A percentile compares a stretch with the other conserved stretches of the same genome.
phyloP scores from a whole-genome alignment of 2,329 filamentous ascomycete genomes.

The Trichophyton schoenleinii region DNA sequence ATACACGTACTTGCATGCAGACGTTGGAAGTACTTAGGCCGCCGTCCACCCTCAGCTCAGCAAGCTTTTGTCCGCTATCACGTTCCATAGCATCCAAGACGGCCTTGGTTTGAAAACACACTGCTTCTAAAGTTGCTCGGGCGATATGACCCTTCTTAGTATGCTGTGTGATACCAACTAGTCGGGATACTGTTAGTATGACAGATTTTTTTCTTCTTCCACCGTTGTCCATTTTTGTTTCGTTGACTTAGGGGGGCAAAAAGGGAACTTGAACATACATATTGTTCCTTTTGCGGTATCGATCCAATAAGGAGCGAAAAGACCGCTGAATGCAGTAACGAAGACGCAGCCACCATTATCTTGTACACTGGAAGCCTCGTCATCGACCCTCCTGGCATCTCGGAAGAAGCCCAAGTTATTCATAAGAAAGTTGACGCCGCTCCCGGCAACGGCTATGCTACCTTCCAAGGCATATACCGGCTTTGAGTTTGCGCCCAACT shows the following conservation, averaged over 20 bases:
- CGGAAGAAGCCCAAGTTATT: constrained; percentile 53
- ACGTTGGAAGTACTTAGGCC: constrained; percentile 81
- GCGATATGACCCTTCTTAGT: constrained; percentile 78
- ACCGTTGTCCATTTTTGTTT: too few relatives aligned
- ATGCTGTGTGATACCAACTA: constrained; percentile 71
- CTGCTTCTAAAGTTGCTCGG: constrained; percentile 77
- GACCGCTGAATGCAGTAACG: constrained; percentile 79
- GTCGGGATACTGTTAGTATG: background rate
- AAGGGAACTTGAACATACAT: constrained; percentile 7
- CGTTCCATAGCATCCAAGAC: constrained; percentile 86
- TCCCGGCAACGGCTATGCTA: constrained; percentile 69
- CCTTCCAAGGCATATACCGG: constrained; percentile 73
- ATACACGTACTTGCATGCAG: constrained; percentile 58
- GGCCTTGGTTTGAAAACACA: constrained; percentile 84
- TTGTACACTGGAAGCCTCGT: constrained; percentile 50
- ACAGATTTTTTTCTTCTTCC: background rate
- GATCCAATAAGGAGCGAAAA: constrained; percentile 92
- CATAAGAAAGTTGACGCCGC: constrained; percentile 63
- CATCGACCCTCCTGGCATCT: constrained; percentile 50
- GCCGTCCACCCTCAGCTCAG: constrained; percentile 69
- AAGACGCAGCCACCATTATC: constrained; percentile 78
- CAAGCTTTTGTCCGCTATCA: constrained; percentile 64
- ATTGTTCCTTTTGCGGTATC: constrained; percentile 83
- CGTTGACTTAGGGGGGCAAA: background rate
- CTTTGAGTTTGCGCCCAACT: constrained; percentile 57